Conservation (phyloP, 257 asterid species). For the Anisodus tanguticus region DNA sequence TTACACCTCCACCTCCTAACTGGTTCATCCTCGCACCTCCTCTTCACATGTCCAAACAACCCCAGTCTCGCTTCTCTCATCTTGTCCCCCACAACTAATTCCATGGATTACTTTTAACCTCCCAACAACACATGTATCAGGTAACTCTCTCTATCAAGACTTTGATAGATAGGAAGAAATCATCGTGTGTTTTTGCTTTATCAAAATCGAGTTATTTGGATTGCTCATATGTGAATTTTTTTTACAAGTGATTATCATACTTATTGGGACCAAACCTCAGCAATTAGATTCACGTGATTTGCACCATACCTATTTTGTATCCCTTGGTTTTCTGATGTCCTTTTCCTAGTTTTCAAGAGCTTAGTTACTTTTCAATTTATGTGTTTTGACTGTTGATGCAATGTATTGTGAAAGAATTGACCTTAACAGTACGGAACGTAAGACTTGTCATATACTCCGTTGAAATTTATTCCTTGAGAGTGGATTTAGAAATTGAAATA, state of each 20-base stretch:
- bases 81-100: too few species aligned
- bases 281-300: background rate
- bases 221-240: background rate
- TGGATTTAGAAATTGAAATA: background rate
- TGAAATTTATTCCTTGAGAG: background rate
- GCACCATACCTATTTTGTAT: background rate
- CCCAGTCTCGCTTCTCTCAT: too few species aligned
- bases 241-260: background rate
- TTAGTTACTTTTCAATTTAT: background rate
- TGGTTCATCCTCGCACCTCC: too few species aligned
- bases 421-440: background rate
- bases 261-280: background rate
- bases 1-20: too few species aligned
- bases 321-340: slow-evolving; percentile 5
- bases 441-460: background rate
- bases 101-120: too few species aligned
- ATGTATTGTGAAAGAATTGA: too few species aligned
- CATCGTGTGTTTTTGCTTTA: too few species aligned
- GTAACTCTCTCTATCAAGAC: too few species aligned
- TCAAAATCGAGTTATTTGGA: too few species aligned
- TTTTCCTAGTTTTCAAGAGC: background rate
- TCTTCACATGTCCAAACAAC: too few species aligned
- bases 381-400: background rate
- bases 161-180: too few species aligned
- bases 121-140: too few species aligned